Conservation (phyloP, 306 rosid genomes). For the Rosa chinensis region DNA sequence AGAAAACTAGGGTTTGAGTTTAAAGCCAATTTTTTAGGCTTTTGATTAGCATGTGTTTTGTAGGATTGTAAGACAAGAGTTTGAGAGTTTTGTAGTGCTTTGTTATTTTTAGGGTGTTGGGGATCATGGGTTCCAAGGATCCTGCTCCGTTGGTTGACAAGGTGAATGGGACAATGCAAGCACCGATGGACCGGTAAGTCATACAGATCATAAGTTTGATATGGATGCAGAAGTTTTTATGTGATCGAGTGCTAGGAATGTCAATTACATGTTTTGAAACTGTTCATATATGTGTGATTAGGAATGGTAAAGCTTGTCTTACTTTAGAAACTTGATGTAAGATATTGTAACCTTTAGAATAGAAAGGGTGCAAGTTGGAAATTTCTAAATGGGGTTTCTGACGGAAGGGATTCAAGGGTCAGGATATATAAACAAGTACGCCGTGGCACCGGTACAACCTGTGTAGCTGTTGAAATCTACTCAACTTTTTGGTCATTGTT, state of each 20-base stretch:
- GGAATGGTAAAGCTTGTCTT: background rate
- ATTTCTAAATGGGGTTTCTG: background rate
- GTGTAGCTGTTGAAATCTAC: too few relatives aligned
- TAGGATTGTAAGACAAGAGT: background rate
- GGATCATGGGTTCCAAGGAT: conserved; percentile 57
- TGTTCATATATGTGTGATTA: background rate
- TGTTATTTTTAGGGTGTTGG: conserved; percentile 23
- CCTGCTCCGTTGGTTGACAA: conserved; percentile 39
- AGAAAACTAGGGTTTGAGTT: background rate
- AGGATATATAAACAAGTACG: background rate
- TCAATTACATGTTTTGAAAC: background rate
- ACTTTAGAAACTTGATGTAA: background rate
- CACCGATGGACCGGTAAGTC: conserved; percentile 40
- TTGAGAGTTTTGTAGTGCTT: conserved; percentile 14
- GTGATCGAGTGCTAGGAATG: background rate
- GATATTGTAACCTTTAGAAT: background rate
- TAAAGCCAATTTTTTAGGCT: background rate
- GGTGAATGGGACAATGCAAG: conserved; percentile 31
- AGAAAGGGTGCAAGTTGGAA: background rate
- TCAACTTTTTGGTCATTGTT: background rate
- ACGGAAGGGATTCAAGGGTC: background rate
- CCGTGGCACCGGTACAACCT: background rate
- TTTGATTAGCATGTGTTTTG: background rate
- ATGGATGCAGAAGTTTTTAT: background rate
- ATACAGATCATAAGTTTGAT: conserved; percentile 6